Conservation (phyloP, 805 yeast genomes). For the Scheffersomyces amazonensis region DNA sequence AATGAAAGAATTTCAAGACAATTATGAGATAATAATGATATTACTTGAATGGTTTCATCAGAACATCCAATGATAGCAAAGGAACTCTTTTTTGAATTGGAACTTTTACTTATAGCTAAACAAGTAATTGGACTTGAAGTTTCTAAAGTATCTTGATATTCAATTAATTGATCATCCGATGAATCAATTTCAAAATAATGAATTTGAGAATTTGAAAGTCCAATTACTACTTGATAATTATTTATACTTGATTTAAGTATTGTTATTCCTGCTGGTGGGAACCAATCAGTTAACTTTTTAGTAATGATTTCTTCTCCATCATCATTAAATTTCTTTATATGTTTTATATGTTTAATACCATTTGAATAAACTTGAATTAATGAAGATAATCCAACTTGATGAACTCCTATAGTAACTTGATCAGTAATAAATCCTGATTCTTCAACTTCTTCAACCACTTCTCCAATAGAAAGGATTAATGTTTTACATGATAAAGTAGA, state of each 20-base stretch:
- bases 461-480: constrained; percentile 73
- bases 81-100: constrained; percentile 41
- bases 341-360: constrained; percentile 59
- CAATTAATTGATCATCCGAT: constrained; percentile 58
- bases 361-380: constrained; percentile 70
- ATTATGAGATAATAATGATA: constrained; percentile 58
- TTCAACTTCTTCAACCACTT: constrained; percentile 70
- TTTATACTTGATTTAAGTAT: constrained; percentile 63
- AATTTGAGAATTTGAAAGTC: constrained; percentile 68
- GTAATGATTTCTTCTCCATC: constrained; percentile 15
- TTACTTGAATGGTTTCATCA: constrained; percentile 66
- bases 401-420: constrained; percentile 64
- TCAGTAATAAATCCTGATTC: constrained; percentile 59
- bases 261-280: constrained; percentile 73
- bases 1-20: constrained; percentile 60
- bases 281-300: constrained; percentile 62
- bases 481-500: constrained; percentile 58
- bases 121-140: constrained; percentile 50
- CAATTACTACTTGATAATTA: constrained; percentile 64
- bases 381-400: constrained; percentile 61
- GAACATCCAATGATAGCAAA: constrained; percentile 69
- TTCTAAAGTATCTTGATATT: constrained; percentile 62
- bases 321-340: constrained; percentile 5
- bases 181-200: constrained; percentile 80
- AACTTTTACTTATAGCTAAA: constrained; percentile 39